Base-by-base conservation (phyloP, 805 yeast species). In the Saturnispora silvae region DNA sequence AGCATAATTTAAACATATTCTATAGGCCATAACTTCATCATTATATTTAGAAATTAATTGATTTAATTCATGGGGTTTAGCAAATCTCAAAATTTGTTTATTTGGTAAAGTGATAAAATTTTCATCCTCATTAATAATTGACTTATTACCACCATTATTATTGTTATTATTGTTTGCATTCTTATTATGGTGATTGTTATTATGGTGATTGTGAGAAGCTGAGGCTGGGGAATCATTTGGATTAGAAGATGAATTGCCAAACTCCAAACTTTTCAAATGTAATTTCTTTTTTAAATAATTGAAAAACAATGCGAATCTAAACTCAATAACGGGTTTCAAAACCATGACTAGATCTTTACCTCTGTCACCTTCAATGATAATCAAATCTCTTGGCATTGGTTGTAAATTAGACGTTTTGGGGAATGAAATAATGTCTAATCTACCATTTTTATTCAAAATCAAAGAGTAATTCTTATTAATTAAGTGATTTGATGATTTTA, bases 331-430 rank as follows among this genome's bases (percentile, higher is more conserved):
- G 1, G 89, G 84, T 43, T 78, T 81, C 20, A 81, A 59, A 31
- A 81, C 74, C 70, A 76, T 70, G 8, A 77, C 89, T 44, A 82
- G 56, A 55, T 82, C 94, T 49, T 79, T 79, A 20, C 94, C 94
- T 43, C 92, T 65, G 53, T 82, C 94, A 38, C 92, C 94, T 58
- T 82, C 92, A 40, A 80, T 79, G 15, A 81, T 75, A 8, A 81
- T 81, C 50, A 81, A 64, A 56, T 82, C 92, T 39, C 72, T 65
- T 31, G 71, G 64, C 43, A 65, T 68, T 42, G 81, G 60, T 34
- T 58, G 57, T 34, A 81, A 61, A 48, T 79, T 80, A 11, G 85
- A 70, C 47, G 71, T 72, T 41, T 69, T 68, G 3, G 85, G 81
- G 24, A 75, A 71, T 2, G 84, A 75, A 28, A 80, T 63, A 22